These are phyloP conservation scores for Trichoderma sp. DNA, from an alignment of 2,329 filamentous ascomycete species.

Conservation along the genomic window DNA sequence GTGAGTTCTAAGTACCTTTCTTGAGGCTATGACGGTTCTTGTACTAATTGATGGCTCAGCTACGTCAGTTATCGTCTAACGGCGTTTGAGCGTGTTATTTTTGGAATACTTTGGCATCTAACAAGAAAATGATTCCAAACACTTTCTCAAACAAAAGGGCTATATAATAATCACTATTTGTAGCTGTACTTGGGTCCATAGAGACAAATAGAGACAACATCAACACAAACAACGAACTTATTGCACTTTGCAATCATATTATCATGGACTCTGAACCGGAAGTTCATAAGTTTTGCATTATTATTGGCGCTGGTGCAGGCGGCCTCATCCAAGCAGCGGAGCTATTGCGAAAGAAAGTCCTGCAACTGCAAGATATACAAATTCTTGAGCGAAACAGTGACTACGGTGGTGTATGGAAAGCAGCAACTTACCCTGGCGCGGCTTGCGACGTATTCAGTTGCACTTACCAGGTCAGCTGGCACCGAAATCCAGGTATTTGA, in stretches of 20 bases:
- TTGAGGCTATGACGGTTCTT: background rate
- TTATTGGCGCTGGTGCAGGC: background rate
- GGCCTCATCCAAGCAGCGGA: background rate
- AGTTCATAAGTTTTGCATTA: background rate
- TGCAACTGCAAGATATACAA: background rate
- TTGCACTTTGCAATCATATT: background rate
- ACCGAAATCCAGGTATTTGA: background rate
- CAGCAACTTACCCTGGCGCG: background rate
- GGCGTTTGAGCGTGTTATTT: background rate
- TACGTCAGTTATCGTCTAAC: background rate
- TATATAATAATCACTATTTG: background rate
- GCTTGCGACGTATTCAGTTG: background rate
- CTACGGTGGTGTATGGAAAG: background rate
- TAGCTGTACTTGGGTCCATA: background rate
- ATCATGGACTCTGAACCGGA: background rate
- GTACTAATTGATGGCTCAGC: background rate
- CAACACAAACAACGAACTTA: background rate
- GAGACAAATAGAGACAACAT: background rate
- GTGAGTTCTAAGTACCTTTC: background rate
- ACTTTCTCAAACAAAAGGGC: background rate
- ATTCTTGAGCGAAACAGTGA: background rate
- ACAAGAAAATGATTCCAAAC: background rate
- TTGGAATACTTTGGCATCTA: background rate
- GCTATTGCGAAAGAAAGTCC: background rate
- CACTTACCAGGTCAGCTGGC: background rate